Base-by-base conservation (phyloP, 345 rosid genomes). In the Lepidium africanum region DNA sequence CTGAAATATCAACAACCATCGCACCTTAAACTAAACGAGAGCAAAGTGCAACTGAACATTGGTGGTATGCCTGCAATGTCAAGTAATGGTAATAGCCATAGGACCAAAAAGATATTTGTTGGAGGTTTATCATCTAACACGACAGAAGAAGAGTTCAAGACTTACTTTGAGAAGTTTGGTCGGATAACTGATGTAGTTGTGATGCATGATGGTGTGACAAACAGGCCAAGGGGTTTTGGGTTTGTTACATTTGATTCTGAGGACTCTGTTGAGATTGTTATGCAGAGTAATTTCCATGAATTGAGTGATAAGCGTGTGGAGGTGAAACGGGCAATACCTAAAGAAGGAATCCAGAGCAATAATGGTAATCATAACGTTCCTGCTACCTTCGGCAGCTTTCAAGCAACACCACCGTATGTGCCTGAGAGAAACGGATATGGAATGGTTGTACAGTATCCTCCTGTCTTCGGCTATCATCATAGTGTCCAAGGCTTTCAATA, bases 161-260 rank as follows among this genome's bases (percentile, higher is more conserved):
- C 67, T 65, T 89, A 87, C 77, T 89, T 92, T 70, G 86, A 85
- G 70, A 85, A 65, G 58, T 92, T 82, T 45, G 98, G 98, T n/a
- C 59, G 71, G 77, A 87, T 77, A 17, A 79, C 81, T 1, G 98
- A 92, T 75, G 95, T 85, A 0, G 95, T 92, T 65, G 91, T 92
- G 63, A 89, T 92, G 92, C 84, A 86, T 32, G 98, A 89, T 50
- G 82, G 80, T 75, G 58, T 41, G 38, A 84, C 89, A 5, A 82
- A 85, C 73, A 82, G 87, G 60, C 95, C 95, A 17, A 83, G 96
- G 72, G 98, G 98, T 9, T 89, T 92, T 25, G 98, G 98, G 19
- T 87, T 89, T 74, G 85, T 92, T 56, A 89, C 96, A 5, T 89
- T 72, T 67, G 91, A 86, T 27, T 82, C 83, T 0, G 96, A 86